Base-by-base conservation (phyloP, 1,284 basidiomycete genomes). In the Boletus chippewaensis region DNA sequence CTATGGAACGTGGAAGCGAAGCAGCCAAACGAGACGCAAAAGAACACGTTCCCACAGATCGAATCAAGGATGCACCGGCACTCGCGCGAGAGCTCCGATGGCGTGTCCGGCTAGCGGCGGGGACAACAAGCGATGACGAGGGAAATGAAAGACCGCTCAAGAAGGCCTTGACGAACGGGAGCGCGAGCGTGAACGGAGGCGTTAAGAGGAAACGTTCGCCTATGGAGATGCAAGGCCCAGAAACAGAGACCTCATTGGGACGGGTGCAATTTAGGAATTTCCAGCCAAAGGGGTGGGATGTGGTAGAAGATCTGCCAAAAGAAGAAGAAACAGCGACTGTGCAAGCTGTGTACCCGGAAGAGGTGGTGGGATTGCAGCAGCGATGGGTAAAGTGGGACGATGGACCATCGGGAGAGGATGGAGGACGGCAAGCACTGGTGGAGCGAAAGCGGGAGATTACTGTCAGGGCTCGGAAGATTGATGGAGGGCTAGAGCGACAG, bases 21-120 rank as follows among this genome's bases (percentile, higher is more conserved):
- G 67, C 73, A 41, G 77, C 74, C 12, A 84, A 83, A 63, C 84
- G 82, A 59, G 80, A 90, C 57, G 80, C 83, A 1, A 84, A 79
- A 62, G 89, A 93, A 47, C 80, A 88, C 51, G 80, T 95, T 13
- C 92, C 93, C 0, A 62, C 66, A n/a, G 89, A 92, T 54, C 77
- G 81, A 45, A 76, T 92, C 43, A 87, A 86, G 61, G 91, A 95
- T 65, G 78, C 87, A 5, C 71, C 83, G 2, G 82, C 80, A 1
- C 65, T 93, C 47, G 88, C 90, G 7, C 74, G 89, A 55, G 92
- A 95, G 63, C 71, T 95, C 41, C 75, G 87, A 40, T 92, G 90
- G 89, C 76, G 90, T 46, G 77, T 84, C 18, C 75, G 81, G 54
- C 67, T 80, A 42, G 84, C 86, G 5, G 68, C 77, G 3, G 87